Conservation (phyloP, 129 eudicot species). For the Lactuca sativa region DNA sequence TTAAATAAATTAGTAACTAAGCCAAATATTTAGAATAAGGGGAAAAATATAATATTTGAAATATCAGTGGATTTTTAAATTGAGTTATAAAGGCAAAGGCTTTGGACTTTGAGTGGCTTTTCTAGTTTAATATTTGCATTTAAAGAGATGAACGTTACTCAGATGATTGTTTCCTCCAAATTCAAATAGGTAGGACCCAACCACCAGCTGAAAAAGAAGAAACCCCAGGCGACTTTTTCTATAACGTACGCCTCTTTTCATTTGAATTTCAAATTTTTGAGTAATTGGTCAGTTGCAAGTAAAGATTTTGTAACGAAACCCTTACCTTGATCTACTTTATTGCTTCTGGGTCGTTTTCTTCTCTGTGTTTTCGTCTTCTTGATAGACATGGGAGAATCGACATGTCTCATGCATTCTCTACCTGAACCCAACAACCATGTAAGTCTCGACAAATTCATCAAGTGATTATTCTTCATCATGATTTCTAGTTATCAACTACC, state of each 20-base stretch:
- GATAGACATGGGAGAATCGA: conserved; percentile 68
- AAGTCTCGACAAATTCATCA: conserved; percentile 7
- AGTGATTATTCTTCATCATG: neutral
- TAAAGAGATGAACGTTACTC: conserved; percentile 36
- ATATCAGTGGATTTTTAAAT: conserved; percentile 4
- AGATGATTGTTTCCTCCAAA: conserved; percentile 21
- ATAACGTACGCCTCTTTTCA: conserved; percentile 34
- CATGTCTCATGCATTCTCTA: conserved; percentile 67
- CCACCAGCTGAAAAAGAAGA: conserved; percentile 18
- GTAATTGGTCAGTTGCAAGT: neutral
- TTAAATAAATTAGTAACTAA: neutral
- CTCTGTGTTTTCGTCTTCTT: conserved; percentile 18
- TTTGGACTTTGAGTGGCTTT: conserved; percentile 28
- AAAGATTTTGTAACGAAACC: conserved; percentile 1
- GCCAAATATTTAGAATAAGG: neutral
- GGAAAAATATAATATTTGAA: neutral
- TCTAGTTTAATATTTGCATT: conserved; percentile 11
- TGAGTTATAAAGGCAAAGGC: conserved; percentile 5
- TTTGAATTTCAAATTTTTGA: conserved; percentile 34
- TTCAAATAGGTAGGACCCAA: conserved; percentile 40
- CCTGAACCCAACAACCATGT: conserved; percentile 41
- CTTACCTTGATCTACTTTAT: neutral
- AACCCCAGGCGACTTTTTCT: conserved; percentile 17
- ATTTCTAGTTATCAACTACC: neutral
- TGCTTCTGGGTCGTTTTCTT: conserved; percentile 12